phyloP scores from a whole-genome alignment of 257 asterid species.

The Gentiana dahurica region DNA sequence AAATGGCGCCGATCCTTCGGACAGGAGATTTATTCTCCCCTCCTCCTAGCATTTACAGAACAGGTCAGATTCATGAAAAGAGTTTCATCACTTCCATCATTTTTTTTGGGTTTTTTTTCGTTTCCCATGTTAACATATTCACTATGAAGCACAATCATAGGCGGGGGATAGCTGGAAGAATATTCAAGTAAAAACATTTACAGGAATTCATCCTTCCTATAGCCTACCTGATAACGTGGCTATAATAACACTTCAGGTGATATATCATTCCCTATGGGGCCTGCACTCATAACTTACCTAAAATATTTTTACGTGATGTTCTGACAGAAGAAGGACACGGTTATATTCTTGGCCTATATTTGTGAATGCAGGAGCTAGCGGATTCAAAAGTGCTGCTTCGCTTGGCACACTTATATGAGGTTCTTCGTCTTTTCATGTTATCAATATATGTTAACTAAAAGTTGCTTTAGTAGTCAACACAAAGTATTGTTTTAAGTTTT shows the following conservation, averaged over 20 bases:
- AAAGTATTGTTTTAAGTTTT: neutral
- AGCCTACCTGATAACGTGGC: conserved; percentile 77
- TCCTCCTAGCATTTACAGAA: conserved; percentile 76
- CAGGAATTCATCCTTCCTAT: conserved; percentile 71
- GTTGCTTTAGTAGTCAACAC: neutral
- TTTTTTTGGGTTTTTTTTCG: neutral
- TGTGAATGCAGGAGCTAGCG: conserved; percentile 56
- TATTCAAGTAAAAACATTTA: conserved; percentile 48
- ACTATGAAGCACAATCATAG: conserved; percentile 22
- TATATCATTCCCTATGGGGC: neutral
- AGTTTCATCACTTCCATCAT: neutral
- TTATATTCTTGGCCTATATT: conserved; percentile 3
- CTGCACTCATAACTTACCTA: no score
- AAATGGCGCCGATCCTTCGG: conserved; percentile 92
- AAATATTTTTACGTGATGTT: no score
- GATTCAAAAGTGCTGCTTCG: conserved; percentile 60
- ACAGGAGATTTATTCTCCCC: conserved; percentile 89
- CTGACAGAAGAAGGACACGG: no score
- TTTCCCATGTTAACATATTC: conserved; percentile 2
- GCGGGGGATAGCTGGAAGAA: conserved; percentile 39
- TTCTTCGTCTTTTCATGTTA: conserved; percentile 9
- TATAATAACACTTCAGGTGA: conserved; percentile 78
- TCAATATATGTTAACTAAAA: neutral
- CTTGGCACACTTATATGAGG: conserved; percentile 93
- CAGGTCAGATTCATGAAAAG: conserved; percentile 34